Evolutionary conservation across 2,329 filamentous ascomycete genomes (phyloP), one percentile per base, ranked within the genome.

Genomic region (Penicillium sp.): DNA sequence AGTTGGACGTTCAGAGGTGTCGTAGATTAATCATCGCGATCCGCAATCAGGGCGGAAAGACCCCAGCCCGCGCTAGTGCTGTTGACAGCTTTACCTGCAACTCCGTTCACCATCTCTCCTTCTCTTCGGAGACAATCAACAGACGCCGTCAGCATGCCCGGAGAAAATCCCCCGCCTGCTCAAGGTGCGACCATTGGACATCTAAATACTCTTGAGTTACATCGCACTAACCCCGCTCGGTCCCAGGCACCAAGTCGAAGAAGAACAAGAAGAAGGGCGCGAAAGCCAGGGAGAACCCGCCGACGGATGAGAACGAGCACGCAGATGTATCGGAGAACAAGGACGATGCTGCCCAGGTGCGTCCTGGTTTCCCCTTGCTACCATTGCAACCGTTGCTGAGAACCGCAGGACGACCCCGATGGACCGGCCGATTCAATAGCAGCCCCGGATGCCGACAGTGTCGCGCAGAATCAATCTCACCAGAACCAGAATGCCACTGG

Each of bases 181-280:
- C 55, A 59, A 59, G 61, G 62, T 65, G 44, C 29, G 53, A 31
- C 7, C 16, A 36, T 31, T 46, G 36, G 42, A 29, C 9, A 14
- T 41, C 37, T 10, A n/a, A 27, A 14, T 39, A 38, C 23, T 11
- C 27, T 46, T 46, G 42, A 40, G 28, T 42, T n/a, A 31, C 20
- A 37, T 46, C 34, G 41, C 31, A 38, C 52, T 57, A 43, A 59
- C 47, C 42, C 48, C 50, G 48, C 47, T 47, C 42, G 52, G 58
- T 50, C 9, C 32, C 53, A 73, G 70, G 68, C 57, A 60, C 69
- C 42, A 80, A 73, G 60, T 76, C 76, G 60, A 81, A 78, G 69
- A 79, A 74, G 62, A 78, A 73, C 65, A 80, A 76, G 63, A 78
- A 77, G 70, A 81, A 78, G 67, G 69, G 68, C 53, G 66, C 66